Conservation (phyloP, 2,329 filamentous ascomycete genomes). For the Monilinia aucupariae region DNA sequence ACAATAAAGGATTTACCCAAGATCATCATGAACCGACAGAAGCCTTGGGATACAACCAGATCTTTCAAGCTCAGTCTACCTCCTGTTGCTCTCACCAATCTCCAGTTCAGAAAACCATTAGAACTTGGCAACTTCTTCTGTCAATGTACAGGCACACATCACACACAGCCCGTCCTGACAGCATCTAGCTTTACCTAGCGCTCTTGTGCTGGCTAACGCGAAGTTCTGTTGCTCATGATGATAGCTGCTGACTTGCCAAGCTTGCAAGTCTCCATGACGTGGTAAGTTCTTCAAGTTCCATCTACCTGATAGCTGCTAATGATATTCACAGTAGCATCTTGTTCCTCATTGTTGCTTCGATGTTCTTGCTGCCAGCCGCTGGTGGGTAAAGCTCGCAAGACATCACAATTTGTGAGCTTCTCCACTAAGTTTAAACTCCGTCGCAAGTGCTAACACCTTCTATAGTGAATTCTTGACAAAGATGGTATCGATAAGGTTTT, state of each 20-base stretch:
- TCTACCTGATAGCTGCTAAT: not conserved
- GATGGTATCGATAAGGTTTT: not conserved
- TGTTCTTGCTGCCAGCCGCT: not conserved
- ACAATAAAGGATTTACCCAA: too few species aligned
- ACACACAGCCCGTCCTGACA: not conserved
- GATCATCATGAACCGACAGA: not conserved
- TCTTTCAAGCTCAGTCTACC: not conserved
- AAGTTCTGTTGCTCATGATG: not conserved
- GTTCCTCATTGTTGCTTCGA: not conserved
- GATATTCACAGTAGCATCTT: not conserved
- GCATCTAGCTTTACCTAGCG: not conserved
- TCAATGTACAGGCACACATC: not conserved
- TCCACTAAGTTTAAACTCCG: not conserved
- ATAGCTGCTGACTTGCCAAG: not conserved
- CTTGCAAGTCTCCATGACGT: not conserved
- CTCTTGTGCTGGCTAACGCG: too few species aligned
- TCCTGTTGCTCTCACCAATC: not conserved
- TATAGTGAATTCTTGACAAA: not conserved
- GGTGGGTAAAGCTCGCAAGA: not conserved
- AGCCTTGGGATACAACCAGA: accelerated
- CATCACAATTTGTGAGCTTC: not conserved
- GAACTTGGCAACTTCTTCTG: not conserved
- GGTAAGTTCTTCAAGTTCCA: not conserved
- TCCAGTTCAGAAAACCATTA: not conserved
- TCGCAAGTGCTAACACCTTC: not conserved